Evolutionary conservation across 352 stramenopile genomes (phyloP).

Genomic region (Phytopythium boreale): DNA sequence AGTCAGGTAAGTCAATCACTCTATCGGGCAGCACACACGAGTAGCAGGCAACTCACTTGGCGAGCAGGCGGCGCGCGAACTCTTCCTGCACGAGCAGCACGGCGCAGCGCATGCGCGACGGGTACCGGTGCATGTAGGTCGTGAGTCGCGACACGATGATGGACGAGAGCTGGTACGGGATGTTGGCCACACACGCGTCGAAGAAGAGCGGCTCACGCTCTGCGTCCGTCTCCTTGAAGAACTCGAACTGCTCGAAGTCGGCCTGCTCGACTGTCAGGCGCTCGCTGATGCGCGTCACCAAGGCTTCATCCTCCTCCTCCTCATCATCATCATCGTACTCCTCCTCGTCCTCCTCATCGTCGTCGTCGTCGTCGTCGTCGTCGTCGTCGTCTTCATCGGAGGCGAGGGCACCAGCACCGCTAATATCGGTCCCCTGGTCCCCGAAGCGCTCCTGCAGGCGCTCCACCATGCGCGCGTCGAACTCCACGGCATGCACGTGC

Average conservation of each 20-base stretch:
- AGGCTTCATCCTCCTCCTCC: not conserved
- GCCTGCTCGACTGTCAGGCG: conserved; percentile 34
- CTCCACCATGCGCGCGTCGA: conserved; percentile 74
- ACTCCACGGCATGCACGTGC: conserved; percentile 70
- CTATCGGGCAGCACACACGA: not conserved
- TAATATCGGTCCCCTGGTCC: conserved; percentile 3
- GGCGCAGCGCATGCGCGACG: conserved; percentile 44
- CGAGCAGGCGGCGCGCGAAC: conserved; percentile 71
- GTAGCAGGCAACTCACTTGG: conserved; percentile 30
- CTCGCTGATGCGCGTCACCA: conserved; percentile 3
- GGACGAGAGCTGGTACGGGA: conserved; percentile 87
- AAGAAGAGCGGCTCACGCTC: conserved; percentile 17
- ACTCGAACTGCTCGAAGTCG: conserved; percentile 43
- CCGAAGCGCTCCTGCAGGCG: conserved; percentile 60
- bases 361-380: not conserved
- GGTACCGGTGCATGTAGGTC: conserved; percentile 67
- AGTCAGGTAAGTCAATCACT: not conserved
- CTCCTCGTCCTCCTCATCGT: not conserved
- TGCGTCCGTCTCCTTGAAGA: conserved; percentile 11
- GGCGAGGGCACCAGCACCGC: not conserved
- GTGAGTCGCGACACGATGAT: conserved; percentile 71
- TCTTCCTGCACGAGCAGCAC: conserved; percentile 86
- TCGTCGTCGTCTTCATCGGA: not conserved
- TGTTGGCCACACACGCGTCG: conserved; percentile 82
- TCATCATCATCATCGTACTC: conserved; percentile 2